Evolutionary conservation across 495 filamentous ascomycete genomes (phyloP).

Genomic region (Halenospora varia): DNA sequence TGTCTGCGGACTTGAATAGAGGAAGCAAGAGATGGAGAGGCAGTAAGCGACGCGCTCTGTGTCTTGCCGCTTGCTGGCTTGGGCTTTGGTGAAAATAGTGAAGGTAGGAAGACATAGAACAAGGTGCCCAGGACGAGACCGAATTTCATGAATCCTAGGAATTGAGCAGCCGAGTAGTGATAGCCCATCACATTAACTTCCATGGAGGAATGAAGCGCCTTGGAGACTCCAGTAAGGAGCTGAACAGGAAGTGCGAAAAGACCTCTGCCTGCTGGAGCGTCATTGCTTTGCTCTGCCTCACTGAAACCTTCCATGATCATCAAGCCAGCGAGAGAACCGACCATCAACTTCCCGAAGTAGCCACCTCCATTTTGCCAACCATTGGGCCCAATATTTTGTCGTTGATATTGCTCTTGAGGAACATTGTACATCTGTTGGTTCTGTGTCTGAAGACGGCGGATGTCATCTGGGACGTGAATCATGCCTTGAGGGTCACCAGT

Average conservation of each 20-base stretch:
- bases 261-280: slow-evolving; percentile 60
- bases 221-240: slow-evolving; percentile 36
- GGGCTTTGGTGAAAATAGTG: slow-evolving; percentile 55
- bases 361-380: slow-evolving; percentile 36
- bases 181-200: slow-evolving; percentile 45
- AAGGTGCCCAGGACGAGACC: slow-evolving; percentile 61
- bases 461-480: slow-evolving; percentile 74
- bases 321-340: slow-evolving; percentile 84
- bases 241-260: slow-evolving; percentile 64
- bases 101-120: slow-evolving; percentile 62
- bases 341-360: slow-evolving; percentile 73
- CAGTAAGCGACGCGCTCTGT: slow-evolving; percentile 33
- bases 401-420: slow-evolving; percentile 40
- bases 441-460: slow-evolving; percentile 60
- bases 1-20: slow-evolving; percentile 81
- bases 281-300: slow-evolving; percentile 51
- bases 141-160: slow-evolving; percentile 51
- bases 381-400: slow-evolving; percentile 38
- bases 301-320: slow-evolving; percentile 82
- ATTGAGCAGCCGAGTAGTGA: slow-evolving; percentile 33
- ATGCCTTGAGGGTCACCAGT: slow-evolving; percentile 51
- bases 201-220: slow-evolving; percentile 7
- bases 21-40: slow-evolving; percentile 68
- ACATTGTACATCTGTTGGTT: slow-evolving; percentile 23
- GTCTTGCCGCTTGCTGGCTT: slow-evolving; percentile 30